Evolutionary conservation across 2,329 filamentous ascomycete genomes (phyloP).

Genomic region (Sphaerulina vaccinii): DNA sequence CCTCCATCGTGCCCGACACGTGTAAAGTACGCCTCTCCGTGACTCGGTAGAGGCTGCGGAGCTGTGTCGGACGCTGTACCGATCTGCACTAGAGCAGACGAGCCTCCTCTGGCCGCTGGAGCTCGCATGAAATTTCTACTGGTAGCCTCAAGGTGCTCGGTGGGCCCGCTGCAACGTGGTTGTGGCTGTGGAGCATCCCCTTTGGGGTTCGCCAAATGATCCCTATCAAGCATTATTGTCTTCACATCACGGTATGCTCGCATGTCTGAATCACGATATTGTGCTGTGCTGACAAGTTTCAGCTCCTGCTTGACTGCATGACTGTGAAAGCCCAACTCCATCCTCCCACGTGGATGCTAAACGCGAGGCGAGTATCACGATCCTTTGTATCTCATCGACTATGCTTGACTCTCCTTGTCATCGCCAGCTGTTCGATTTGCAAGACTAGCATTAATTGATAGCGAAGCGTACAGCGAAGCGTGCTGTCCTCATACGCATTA

Average conservation of each 20-base stretch:
- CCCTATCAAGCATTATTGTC: neutral
- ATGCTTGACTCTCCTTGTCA: too few relatives aligned
- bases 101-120: neutral
- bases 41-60: too few relatives aligned
- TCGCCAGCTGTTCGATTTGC: too few relatives aligned
- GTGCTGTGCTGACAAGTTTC: neutral
- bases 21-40: neutral
- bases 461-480: too few relatives aligned
- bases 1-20: neutral
- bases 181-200: too few relatives aligned
- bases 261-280: neutral
- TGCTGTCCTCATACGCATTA: too few relatives aligned
- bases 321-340: neutral
- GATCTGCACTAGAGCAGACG: neutral
- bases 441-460: too few relatives aligned
- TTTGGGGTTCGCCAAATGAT: neutral
- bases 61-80: neutral
- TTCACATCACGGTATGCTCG: conserved; percentile 1
- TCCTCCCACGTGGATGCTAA: neutral
- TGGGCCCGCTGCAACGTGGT: neutral
- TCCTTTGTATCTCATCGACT: neutral
- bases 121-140: neutral
- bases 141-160: neutral
- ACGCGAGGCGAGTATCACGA: neutral
- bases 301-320: neutral